Evolutionary conservation across 2,329 filamentous ascomycete species (phyloP).

Genomic region (Botrytis aclada): DNA sequence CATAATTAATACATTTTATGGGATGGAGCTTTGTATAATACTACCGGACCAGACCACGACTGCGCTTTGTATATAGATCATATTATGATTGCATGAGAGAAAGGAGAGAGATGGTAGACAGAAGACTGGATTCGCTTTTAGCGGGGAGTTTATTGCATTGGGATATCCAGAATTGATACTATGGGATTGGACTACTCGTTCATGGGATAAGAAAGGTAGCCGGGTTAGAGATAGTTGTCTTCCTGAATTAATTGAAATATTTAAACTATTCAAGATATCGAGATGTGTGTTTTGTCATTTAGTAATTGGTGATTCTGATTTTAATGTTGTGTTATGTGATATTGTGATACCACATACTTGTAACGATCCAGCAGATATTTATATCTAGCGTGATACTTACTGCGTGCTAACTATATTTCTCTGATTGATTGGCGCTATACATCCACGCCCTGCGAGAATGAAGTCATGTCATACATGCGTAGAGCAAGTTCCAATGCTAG

Average conservation of each 20-base stretch:
- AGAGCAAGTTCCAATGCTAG: background rate
- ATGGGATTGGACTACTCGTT: background rate
- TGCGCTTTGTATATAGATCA: slow-evolving; percentile 9
- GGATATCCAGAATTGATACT: background rate
- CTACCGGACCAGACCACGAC: background rate
- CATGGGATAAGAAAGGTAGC: background rate
- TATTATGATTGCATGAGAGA: slow-evolving; percentile 12
- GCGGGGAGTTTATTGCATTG: slow-evolving; percentile 6
- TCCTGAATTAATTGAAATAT: background rate
- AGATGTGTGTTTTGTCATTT: too few relatives aligned
- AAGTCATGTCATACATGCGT: background rate
- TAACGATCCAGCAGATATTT: background rate
- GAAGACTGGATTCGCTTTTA: slow-evolving; percentile 4
- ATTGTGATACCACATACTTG: background rate
- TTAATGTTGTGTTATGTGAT: background rate
- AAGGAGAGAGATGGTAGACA: background rate
- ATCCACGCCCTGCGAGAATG: background rate
- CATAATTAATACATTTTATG: background rate
- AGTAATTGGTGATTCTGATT: background rate
- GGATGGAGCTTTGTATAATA: background rate
- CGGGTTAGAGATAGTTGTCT: background rate
- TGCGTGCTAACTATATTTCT: background rate
- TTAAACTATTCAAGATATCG: background rate
- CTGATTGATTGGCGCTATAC: background rate
- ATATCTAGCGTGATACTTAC: background rate